Conservation (phyloP, 331 rosid species). For the Rosa hybrid region DNA sequence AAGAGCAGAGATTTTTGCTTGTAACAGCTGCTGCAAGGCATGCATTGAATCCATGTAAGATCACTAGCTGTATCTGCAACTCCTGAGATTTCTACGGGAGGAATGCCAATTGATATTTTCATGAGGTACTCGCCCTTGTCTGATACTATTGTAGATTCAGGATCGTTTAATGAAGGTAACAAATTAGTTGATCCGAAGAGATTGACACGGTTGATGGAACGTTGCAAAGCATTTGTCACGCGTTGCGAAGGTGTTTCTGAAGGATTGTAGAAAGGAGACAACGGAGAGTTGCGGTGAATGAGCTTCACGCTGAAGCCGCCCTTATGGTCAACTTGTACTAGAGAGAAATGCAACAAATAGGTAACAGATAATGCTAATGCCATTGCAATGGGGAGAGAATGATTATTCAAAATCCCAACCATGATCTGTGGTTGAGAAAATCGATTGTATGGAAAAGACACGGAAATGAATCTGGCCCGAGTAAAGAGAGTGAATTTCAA, state of each 20-base stretch:
- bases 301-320: neutral
- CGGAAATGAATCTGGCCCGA: neutral
- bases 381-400: neutral
- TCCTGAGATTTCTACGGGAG: neutral
- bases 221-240: neutral
- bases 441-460: neutral
- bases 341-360: neutral
- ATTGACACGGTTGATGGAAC: neutral
- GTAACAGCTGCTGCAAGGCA: conserved; percentile 15
- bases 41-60: conserved; percentile 20
- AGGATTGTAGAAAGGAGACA: neutral
- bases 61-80: conserved; percentile 21
- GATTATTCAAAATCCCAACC: neutral
- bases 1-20: neutral
- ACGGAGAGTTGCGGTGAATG: neutral
- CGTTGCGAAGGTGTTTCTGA: neutral
- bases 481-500: neutral
- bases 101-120: conserved; percentile 5
- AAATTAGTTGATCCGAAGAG: neutral
- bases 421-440: neutral
- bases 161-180: neutral
- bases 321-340: neutral
- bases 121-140: conserved; percentile 13
- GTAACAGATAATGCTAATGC: neutral
- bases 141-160: neutral